phyloP scores from a whole-genome alignment of 768 basidiomycete species.

The Tricholoma sp. region DNA sequence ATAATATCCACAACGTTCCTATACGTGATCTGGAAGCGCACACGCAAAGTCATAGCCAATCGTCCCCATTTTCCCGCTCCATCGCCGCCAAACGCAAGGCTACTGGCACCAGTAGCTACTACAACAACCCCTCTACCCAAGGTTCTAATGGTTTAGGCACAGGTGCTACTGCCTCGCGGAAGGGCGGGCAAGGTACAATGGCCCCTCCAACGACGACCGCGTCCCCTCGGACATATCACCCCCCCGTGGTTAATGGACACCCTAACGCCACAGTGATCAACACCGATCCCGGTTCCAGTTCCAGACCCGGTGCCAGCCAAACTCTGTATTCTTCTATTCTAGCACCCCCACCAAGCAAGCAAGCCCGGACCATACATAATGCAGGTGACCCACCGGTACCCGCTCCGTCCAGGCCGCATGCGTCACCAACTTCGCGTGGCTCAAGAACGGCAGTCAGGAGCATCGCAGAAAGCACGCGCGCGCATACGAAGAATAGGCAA shows the following conservation, averaged over 20 bases:
- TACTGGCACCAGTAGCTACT: slow-evolving; percentile 37
- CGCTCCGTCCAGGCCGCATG: slow-evolving; percentile 41
- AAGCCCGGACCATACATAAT: slow-evolving; percentile 77
- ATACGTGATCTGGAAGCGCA: slow-evolving; percentile 71
- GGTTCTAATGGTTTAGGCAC: slow-evolving; percentile 28
- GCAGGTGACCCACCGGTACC: slow-evolving; percentile 63
- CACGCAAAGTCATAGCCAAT: slow-evolving; percentile 36
- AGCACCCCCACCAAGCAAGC: slow-evolving; percentile 70
- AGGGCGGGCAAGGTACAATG: slow-evolving; percentile 41
- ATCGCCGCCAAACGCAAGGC: slow-evolving; percentile 58
- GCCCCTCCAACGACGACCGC: slow-evolving; percentile 37
- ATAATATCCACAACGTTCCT: slow-evolving; percentile 63
- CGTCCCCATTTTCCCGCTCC: slow-evolving; percentile 42
- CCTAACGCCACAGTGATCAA: slow-evolving; percentile 25
- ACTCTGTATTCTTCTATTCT: slow-evolving; percentile 73
- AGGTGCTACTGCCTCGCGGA: slow-evolving; percentile 24
- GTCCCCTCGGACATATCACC: slow-evolving; percentile 40
- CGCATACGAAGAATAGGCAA: slow-evolving; percentile 35
- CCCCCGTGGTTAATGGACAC: slow-evolving; percentile 29
- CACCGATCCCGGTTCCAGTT: slow-evolving; percentile 27
- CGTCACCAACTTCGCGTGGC: slow-evolving; percentile 38
- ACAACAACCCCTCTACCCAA: slow-evolving; percentile 49
- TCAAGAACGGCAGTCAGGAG: slow-evolving; percentile 36
- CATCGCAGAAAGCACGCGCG: slow-evolving; percentile 43
- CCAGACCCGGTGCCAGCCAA: slow-evolving; percentile 38